Evolutionary conservation across 345 rosid genomes (phyloP), one percentile per base, ranked within the genome.

Genomic region (Eucalyptus victrix): DNA sequence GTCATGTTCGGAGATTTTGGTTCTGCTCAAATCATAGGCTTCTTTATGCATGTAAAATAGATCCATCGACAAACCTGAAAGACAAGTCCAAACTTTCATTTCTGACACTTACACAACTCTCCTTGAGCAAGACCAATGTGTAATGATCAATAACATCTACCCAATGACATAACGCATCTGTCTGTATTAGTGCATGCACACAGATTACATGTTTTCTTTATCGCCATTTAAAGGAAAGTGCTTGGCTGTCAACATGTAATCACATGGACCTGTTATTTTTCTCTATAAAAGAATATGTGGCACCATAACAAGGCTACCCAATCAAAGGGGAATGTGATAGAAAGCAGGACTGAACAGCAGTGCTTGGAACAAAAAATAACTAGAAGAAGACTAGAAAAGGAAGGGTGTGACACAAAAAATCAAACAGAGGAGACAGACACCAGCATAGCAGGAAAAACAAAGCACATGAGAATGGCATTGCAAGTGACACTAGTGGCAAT

Each of bases 11-110:
- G 89, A 92, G 91, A 96, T 87, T 90, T 49, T 91, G 89, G 95
- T 93, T 91, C 93, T 90, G 87, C 96, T 95, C 80, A 94, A 90
- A 92, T 98, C 98, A 94, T 93, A 92, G 81, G 92, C 90, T 93
- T 93, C 96, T 91, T 91, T 90, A 80, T 92, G 96, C 92, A 97
- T 89, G 87, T 91, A 90, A 72, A 90, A 90, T 92, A 97, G 92
- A 88, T 96, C 96, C 54, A 90, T 90, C 9, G 96, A 95, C 94
- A 96, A 90, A 91, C 99, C 99, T 98, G 95, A 90, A 93, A 92
- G 87, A 88, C 72, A 89, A 49, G 90, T 42, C 69, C 85, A 76
- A 76, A 76, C 83, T 76, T 76, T 76, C 85, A 76, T 76, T 76
- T 40, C 47, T 34, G 69, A 54, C 88, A 49, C 58, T 86, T 86